phyloP scores from a whole-genome alignment of 768 basidiomycete genomes.

The Guyanaporus albipodus region DNA sequence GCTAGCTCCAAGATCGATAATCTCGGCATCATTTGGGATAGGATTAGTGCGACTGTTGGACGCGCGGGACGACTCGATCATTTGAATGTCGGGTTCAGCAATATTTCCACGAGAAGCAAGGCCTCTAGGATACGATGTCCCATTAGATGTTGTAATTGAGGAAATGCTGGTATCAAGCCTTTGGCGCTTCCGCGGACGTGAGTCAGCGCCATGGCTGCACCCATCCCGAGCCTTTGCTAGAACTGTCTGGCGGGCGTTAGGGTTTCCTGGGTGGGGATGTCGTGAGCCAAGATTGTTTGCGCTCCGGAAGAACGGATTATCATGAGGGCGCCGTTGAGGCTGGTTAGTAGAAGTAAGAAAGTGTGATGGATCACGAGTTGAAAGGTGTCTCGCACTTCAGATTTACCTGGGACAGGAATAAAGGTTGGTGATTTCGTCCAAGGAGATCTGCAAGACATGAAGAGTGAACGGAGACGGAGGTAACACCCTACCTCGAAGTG shows the following conservation, averaged over 20 bases:
- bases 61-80: slow-evolving; percentile 3
- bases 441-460: slow-evolving; percentile 1
- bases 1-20: slow-evolving; percentile 13
- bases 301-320: slow-evolving; percentile 10
- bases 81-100: slow-evolving; percentile 24
- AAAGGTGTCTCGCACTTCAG: slow-evolving; percentile 12
- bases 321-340: slow-evolving; percentile 9
- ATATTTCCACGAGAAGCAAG: neutral
- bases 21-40: slow-evolving; percentile 15
- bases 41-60: neutral
- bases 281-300: slow-evolving; percentile 1
- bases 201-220: neutral
- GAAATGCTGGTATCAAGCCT: slow-evolving; percentile 11
- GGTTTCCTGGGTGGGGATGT: slow-evolving; percentile 18
- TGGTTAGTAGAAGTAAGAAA: slow-evolving; percentile 8
- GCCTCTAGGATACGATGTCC: neutral
- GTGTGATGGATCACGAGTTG: neutral
- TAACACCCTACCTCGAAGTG: slow-evolving; percentile 17
- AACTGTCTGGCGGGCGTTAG: slow-evolving; percentile 19
- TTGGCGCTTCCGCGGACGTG: slow-evolving; percentile 21
- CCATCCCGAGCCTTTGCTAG: slow-evolving; percentile 7
- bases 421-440: slow-evolving; percentile 24
- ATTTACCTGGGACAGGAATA: slow-evolving; percentile 17
- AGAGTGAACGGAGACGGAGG: neutral
- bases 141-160: neutral